A percentile compares a stretch with the other conserved stretches of the same genome.
phyloP scores from a whole-genome alignment of 306 rosid genomes.

The Casuarina equisetifolia region DNA sequence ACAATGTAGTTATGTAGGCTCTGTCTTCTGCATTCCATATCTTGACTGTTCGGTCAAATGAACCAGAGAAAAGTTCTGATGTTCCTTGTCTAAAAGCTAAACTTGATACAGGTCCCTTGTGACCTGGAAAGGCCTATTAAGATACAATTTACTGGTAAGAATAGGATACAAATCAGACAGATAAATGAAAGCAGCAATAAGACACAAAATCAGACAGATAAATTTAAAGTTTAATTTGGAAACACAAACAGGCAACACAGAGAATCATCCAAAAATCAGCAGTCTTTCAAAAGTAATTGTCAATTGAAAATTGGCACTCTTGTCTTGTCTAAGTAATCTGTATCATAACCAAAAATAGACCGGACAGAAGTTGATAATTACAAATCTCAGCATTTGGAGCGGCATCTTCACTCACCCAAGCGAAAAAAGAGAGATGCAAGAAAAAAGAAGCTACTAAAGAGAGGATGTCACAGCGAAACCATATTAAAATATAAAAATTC shows the following conservation, averaged over 20 bases:
- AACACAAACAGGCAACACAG: background rate
- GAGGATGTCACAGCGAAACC: background rate
- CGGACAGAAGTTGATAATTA: background rate
- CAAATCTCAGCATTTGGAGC: background rate
- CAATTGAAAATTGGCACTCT: background rate
- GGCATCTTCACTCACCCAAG: no score
- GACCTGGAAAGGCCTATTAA: conserved; percentile 92
- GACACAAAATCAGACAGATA: background rate
- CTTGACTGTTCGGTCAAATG: conserved; percentile 85
- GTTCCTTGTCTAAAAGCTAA: conserved; percentile 89
- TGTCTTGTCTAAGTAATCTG: background rate
- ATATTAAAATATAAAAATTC: background rate
- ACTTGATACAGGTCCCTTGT: conserved; percentile 80
- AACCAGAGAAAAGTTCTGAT: conserved; percentile 91
- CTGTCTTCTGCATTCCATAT: conserved; percentile 98
- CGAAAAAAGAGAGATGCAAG: no score
- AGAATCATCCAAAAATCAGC: background rate
- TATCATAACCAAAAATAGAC: background rate
- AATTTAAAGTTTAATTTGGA: background rate
- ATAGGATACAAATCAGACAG: background rate
- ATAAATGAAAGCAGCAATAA: background rate
- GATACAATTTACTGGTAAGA: conserved; percentile 14
- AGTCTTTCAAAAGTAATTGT: background rate
- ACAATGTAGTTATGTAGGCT: conserved; percentile 79
- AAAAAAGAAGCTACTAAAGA: background rate